A percentile compares a stretch with the other conserved stretches of the same genome.
These are phyloP conservation scores for Tylopilus sp. DNA, from an alignment of 768 basidiomycete genomes.

Conservation along the genomic window DNA sequence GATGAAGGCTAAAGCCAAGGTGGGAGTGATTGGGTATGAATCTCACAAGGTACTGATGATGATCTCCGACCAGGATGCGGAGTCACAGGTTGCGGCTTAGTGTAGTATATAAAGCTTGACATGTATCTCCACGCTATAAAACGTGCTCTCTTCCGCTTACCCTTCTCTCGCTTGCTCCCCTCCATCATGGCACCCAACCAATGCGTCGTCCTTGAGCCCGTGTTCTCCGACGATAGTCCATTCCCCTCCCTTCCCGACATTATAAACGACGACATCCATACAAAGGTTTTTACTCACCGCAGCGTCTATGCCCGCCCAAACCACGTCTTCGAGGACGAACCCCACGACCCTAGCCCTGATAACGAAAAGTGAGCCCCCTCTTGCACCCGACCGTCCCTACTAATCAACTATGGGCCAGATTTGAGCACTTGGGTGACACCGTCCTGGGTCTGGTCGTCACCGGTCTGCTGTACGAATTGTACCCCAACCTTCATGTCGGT, in stretches of 20 bases:
- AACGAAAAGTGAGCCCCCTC: constrained; percentile 62
- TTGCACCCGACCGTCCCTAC: not conserved
- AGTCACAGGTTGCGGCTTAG: not conserved
- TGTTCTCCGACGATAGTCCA: constrained; percentile 29
- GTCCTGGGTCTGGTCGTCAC: constrained; percentile 71
- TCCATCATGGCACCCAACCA: constrained; percentile 5
- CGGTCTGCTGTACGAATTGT: constrained; percentile 55
- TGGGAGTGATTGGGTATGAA: too few relatives aligned
- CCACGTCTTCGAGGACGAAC: constrained; percentile 72
- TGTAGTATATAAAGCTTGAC: too few relatives aligned
- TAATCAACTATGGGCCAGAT: constrained; percentile 35
- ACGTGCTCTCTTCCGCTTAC: not conserved
- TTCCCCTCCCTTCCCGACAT: constrained; percentile 63
- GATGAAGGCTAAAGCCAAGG: constrained; percentile 57
- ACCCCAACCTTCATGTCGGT: constrained; percentile 70
- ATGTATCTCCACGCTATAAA: not conserved
- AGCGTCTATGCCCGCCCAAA: constrained; percentile 66
- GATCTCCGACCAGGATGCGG: not conserved
- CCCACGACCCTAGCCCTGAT: constrained; percentile 71
- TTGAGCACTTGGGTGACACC: constrained; percentile 74
- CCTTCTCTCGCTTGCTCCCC: not conserved
- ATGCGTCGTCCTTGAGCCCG: constrained; percentile 19
- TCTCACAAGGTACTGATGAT: not conserved
- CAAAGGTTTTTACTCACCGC: constrained; percentile 73
- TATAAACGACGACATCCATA: constrained; percentile 38